Percentiles rank a stretch among this genome's conserved stretches.
These are phyloP conservation scores for Neurospora crassa DNA, from an alignment of 2,329 filamentous ascomycete genomes.

Conservation along the genomic window DNA sequence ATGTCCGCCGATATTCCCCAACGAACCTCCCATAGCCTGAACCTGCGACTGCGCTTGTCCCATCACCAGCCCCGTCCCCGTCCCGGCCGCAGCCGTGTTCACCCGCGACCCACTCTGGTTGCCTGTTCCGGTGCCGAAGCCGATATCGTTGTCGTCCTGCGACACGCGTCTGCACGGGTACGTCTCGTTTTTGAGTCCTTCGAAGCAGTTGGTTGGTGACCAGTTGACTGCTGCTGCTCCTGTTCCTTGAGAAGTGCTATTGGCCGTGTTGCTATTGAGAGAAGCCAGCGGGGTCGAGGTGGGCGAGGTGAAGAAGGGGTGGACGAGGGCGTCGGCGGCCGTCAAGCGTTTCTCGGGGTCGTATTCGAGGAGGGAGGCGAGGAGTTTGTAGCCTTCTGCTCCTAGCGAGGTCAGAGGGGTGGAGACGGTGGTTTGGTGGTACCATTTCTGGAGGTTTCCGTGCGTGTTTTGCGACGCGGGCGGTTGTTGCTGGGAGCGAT, in stretches of 20 bases:
- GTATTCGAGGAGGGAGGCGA: constrained; percentile 80
- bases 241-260: neutral
- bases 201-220: constrained; percentile 78
- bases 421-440: constrained; percentile 49
- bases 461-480: constrained; percentile 14
- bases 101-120: constrained; percentile 82
- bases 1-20: neutral
- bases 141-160: constrained; percentile 91
- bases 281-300: neutral
- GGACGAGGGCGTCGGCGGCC: constrained; percentile 78
- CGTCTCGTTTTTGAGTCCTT: constrained; percentile 67
- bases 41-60: neutral
- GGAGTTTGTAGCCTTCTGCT: constrained; percentile 69
- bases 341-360: constrained; percentile 84
- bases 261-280: neutral
- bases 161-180: constrained; percentile 88
- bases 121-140: constrained; percentile 54
- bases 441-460: constrained; percentile 68
- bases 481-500: constrained; percentile 34
- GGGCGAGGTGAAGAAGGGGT: constrained; percentile 70
- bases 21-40: neutral
- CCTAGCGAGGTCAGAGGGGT: constrained; percentile 51
- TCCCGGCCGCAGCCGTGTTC: constrained; percentile 39
- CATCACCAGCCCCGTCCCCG: constrained; percentile 27
- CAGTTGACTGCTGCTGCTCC: constrained; percentile 40